These are phyloP conservation scores for Pleodorina starrii DNA, from an alignment of 139 green algal genomes.

Conservation along the genomic window DNA sequence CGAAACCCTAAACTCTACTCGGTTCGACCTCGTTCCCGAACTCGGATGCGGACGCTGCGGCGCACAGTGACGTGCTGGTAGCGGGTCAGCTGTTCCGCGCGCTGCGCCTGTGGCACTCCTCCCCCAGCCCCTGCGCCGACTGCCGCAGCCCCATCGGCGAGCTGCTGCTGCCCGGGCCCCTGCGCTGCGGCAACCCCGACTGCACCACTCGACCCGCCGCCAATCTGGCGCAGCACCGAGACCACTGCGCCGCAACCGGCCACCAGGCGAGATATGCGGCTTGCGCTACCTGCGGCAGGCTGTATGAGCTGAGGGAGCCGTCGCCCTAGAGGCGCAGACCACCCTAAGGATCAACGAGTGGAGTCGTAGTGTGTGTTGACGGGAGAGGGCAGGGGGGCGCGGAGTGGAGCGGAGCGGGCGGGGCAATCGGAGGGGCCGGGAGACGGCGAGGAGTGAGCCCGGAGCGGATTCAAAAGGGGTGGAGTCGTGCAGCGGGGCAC, in stretches of 20 bases:
- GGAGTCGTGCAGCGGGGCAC: too few species aligned
- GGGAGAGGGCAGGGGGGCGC: too few species aligned
- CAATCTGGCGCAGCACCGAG: not conserved
- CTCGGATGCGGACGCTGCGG: too few species aligned
- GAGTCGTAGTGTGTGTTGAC: too few species aligned
- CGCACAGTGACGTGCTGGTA: conserved; percentile 51
- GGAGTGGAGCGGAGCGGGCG: too few species aligned
- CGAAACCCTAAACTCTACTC: too few species aligned
- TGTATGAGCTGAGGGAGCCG: conserved; percentile 24
- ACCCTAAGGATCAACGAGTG: too few species aligned
- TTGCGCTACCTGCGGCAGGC: not conserved
- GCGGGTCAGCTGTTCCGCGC: conserved; percentile 54
- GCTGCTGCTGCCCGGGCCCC: not conserved
- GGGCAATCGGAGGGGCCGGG: too few species aligned
- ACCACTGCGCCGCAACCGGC: conserved; percentile 6
- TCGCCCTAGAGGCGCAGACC: too few species aligned
- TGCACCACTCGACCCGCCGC: not conserved
- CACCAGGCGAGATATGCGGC: not conserved
- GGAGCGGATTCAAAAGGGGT: too few species aligned
- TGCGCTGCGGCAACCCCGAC: conserved; percentile 3
- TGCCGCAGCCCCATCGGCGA: conserved; percentile 55
- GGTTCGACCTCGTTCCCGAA: too few species aligned
- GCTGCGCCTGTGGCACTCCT: conserved; percentile 76
- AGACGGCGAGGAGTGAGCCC: too few species aligned
- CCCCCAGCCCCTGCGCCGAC: conserved; percentile 57